Base-by-base conservation (phyloP, 1,284 basidiomycete genomes). In the Bondarzewia mesenterica region DNA sequence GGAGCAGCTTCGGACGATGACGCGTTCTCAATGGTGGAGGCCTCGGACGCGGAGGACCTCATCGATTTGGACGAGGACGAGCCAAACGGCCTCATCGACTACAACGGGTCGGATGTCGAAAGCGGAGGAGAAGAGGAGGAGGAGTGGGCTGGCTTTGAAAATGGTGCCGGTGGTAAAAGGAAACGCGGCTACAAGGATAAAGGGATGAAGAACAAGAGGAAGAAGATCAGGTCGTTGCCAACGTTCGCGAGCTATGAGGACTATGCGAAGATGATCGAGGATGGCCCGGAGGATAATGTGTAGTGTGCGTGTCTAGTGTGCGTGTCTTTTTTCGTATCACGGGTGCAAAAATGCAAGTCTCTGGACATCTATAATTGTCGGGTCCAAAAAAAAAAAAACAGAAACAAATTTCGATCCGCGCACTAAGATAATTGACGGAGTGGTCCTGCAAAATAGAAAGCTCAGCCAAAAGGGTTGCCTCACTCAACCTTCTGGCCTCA, bases 211-310 rank as follows among this genome's bases (percentile, higher is more conserved):
- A 77, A 73, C 59, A 82, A 77, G 68, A 79, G 81, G 61, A 89
- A 87, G 71, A 89, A 86, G 68, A 65, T 83, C 63, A 74, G 75
- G 56, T 73, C 79, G 37, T 61, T 93, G 57, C 93, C 93, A 2
- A 88, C 85, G 25, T 97, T 99, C 60, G 95, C 91, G 2, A 89
- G 83, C 61, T 95, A 95, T 55, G 95, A 98, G 54, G 95, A 97
- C 57, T 99, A 96, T 60, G 89, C 89, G 43, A 87, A 81, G 66
- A 75, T 98, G 73, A 93, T 98, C 54, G 93, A 95, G 61, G 86
- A 85, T 50, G 86, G 73, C 18, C 77, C 79, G 15, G 86, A 89
- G 65, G 86, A 89, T 59, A 71, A 84, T 62, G 72, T 85, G 22
- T 84, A 32, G 18, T 25, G 4, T 32, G 6, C 29, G n/a, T 32